A percentile compares a stretch with the other conserved stretches of the same genome.
Evolutionary conservation across 208 protist genomes (phyloP).

Genomic region (Porcisia hertigi): DNA sequence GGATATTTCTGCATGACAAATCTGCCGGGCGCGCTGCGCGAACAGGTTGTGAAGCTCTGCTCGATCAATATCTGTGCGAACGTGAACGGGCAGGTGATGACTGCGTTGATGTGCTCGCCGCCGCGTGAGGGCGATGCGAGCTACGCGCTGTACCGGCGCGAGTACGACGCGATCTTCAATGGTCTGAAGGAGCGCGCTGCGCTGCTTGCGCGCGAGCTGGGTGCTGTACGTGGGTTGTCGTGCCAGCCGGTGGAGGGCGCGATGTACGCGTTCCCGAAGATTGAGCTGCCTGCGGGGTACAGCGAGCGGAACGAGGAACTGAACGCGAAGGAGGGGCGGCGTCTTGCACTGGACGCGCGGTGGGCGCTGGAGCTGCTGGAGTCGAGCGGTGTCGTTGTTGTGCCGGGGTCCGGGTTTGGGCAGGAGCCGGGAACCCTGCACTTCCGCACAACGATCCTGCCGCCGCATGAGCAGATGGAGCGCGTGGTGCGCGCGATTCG

Average conservation of each 20-base stretch:
- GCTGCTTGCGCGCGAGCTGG: constrained; percentile 86
- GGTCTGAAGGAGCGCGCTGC: constrained; percentile 66
- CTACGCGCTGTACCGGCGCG: constrained; percentile 82
- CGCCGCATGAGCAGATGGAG: constrained; percentile 95
- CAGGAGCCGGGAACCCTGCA: constrained; percentile 97
- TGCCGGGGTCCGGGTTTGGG: constrained; percentile 96
- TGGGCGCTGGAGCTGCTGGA: constrained; percentile 98
- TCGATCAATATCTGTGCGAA: constrained; percentile 98
- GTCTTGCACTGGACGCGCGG: constrained; percentile 90
- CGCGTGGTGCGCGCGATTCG: constrained; percentile 72
- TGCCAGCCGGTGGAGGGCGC: constrained; percentile 94
- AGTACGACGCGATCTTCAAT: constrained; percentile 83
- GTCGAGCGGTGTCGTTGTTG: constrained; percentile 93
- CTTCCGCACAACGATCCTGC: constrained; percentile 99
- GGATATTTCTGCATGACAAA: constrained; percentile 97
- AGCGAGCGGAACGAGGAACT: constrained; percentile 54
- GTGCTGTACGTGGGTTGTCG: constrained; percentile 91
- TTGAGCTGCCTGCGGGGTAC: constrained; percentile 89
- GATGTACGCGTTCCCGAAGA: constrained; percentile 99
- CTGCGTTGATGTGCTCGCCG: constrained; percentile 96
- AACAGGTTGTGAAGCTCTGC: constrained; percentile 96
- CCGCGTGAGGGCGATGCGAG: constrained; percentile 91
- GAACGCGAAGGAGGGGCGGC: constrained; percentile 66
- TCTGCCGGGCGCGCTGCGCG: constrained; percentile 55
- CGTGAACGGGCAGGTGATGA: constrained; percentile 94